Base-by-base conservation (phyloP, 345 rosid species). In the Populus davidiana region DNA sequence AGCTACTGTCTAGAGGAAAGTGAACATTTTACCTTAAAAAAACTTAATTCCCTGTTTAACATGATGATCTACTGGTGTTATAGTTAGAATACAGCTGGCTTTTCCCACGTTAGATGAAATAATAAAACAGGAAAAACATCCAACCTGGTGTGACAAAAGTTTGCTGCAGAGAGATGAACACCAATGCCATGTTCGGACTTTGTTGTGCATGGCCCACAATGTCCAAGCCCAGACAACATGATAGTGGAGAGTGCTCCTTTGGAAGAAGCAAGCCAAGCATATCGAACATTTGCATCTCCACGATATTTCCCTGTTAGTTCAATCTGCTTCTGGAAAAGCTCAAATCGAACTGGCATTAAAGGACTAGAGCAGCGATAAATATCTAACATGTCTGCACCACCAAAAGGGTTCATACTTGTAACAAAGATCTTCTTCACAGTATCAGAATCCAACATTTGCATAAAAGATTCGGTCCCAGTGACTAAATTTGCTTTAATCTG, bases 231-330 rank as follows among this genome's bases (percentile, higher is more conserved):
- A 64, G 86, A 90, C 64, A 5, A 75, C 87, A 72, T 78, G 5
- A 96, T 49, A 1, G 83, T 78, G 50, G 87, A 73, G 39, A 92
- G 56, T 33, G 84, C 82, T 74, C 65, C 85, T 79, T 86, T 89
- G 43, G 94, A 83, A 61, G 88, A 73, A 86, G 92, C 88, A 86
- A 96, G 99, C 99, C 99, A 96, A 27, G 96, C 99, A 75, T 87
- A 88, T 69, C 81, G 81, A 76, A 96, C 86, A 79, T 92, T 94
- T 47, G 98, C 92, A 80, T 88, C 86, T 44, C 98, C 97, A n/a
- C 98, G 97, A 69, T 80, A 84, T 72, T 81, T 86, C 72, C 81
- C 77, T 1, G 88, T 89, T 29, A 96, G 86, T 73, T 92, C 94
- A 72, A 87, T 84, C 83, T 96, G 99, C 82, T 89, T 90, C 81